These are phyloP conservation scores for Podospora sp. DNA, from an alignment of 495 filamentous ascomycete genomes.

Conservation along the genomic window DNA sequence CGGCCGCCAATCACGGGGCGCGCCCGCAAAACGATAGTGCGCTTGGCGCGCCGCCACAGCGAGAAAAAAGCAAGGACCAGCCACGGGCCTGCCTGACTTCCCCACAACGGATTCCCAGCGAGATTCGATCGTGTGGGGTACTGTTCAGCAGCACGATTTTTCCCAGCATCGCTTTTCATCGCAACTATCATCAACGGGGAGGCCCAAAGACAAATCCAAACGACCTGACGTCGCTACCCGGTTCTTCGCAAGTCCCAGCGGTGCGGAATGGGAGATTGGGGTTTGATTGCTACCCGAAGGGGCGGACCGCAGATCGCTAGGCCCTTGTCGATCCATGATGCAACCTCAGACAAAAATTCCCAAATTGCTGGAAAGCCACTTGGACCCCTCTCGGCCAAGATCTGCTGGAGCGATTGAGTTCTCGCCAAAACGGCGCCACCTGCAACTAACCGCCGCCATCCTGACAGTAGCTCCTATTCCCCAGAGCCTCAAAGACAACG, in stretches of 20 bases:
- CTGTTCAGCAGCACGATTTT: no score
- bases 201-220: not conserved
- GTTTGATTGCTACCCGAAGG: not conserved
- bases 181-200: not conserved
- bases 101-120: not conserved
- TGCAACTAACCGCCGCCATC: not conserved
- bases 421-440: not conserved
- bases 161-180: not conserved
- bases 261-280: not conserved
- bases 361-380: not conserved
- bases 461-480: not conserved
- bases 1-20: slow-evolving; percentile 11
- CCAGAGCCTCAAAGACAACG: not conserved
- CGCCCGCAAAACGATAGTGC: slow-evolving; percentile 5
- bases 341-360: slow-evolving; percentile 4
- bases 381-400: slow-evolving; percentile 3
- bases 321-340: slow-evolving; percentile 10
- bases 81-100: not conserved
- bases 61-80: not conserved
- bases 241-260: not conserved
- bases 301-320: slow-evolving; percentile 12
- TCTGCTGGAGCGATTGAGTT: slow-evolving; percentile 8
- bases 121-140: not conserved
- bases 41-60: not conserved
- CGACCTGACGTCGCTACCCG: not conserved